Evolutionary conservation across 306 rosid species (phyloP), one percentile per base, ranked within the genome.

Genomic region (Medicago lupulina): DNA sequence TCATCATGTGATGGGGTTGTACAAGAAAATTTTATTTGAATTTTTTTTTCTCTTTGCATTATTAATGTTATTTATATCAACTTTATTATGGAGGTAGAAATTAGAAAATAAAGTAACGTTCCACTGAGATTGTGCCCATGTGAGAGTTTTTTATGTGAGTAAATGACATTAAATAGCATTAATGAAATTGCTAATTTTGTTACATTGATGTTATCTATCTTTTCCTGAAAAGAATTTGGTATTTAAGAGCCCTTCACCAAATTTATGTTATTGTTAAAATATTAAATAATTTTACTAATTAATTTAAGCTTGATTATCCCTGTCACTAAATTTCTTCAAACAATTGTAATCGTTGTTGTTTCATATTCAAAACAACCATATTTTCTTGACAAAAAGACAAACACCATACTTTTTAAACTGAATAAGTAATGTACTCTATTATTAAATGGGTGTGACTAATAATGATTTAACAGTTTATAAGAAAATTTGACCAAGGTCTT

Each of bases 1-100:
- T 50, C 81, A 77, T 19, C 69, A 70, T 63, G 79, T 74, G 83
- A 85, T 83, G 89, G 83, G 82, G 57, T 50, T 50, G 19, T 19
- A 50, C 57, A 50, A n/a, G 51, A 46, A 46, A 34, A 34, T 34
- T 43, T 9, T 43, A n/a, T 50, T 50, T 50, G 6, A 6, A 6
- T 50, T 1, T 3, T 17, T 17, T 54, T 17, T 18, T 18, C 10
- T 8, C 2, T 17, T 19, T 55, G 16, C 0, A 50, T 1, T 50
- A n/a, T 50, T 15, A 50, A 50, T 49, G 19, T 50, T 50, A 50
- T 15, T n/a, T 1, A 6, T 50, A 51, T 51, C 3, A 17, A 19
- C 61, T 54, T 54, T 54, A 9, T 54, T 9, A 54, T 74, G 77
- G 18, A 41, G 60, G 21, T 11, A 40, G 19, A 60, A 71, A 79